Evolutionary conservation across 768 basidiomycete genomes (phyloP).

Genomic region (Boletus barrowsii): DNA sequence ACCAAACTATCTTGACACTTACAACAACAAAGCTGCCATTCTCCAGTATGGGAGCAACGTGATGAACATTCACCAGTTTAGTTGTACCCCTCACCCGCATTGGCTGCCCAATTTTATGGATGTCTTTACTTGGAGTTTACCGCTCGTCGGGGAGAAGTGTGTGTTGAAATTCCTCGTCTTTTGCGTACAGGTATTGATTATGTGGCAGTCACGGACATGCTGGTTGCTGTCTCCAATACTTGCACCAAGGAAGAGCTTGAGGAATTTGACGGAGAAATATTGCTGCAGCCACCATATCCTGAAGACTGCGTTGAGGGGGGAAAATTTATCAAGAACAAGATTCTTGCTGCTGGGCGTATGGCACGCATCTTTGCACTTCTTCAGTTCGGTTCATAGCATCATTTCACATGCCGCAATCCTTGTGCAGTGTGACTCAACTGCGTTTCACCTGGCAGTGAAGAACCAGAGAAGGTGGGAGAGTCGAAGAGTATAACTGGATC

Average conservation of each 20-base stretch:
- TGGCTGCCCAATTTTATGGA: slow-evolving; percentile 99
- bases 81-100: slow-evolving; percentile 92
- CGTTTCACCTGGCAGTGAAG: slow-evolving; percentile 61
- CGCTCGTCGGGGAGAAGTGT: slow-evolving; percentile 99
- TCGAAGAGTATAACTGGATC: slow-evolving; percentile 88
- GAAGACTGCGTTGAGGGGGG: slow-evolving; percentile 69
- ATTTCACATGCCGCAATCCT: neutral
- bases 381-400: slow-evolving; percentile 78
- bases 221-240: slow-evolving; percentile 92
- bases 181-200: slow-evolving; percentile 1
- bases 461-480: slow-evolving; percentile 96
- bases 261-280: slow-evolving; percentile 54
- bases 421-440: neutral
- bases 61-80: slow-evolving; percentile 98
- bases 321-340: slow-evolving; percentile 96
- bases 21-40: slow-evolving; percentile 98
- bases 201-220: slow-evolving; percentile 89
- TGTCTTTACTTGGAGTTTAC: slow-evolving; percentile 97
- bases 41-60: slow-evolving; percentile 99
- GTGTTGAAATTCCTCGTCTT: slow-evolving; percentile 13
- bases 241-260: slow-evolving; percentile 97
- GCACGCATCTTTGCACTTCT: slow-evolving; percentile 93
- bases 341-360: slow-evolving; percentile 96
- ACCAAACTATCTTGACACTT: slow-evolving; percentile 97
- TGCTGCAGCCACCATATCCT: slow-evolving; percentile 35